Conservation (phyloP, 1,139 yeast genomes). For the Yamadazyma membranifaciens region DNA sequence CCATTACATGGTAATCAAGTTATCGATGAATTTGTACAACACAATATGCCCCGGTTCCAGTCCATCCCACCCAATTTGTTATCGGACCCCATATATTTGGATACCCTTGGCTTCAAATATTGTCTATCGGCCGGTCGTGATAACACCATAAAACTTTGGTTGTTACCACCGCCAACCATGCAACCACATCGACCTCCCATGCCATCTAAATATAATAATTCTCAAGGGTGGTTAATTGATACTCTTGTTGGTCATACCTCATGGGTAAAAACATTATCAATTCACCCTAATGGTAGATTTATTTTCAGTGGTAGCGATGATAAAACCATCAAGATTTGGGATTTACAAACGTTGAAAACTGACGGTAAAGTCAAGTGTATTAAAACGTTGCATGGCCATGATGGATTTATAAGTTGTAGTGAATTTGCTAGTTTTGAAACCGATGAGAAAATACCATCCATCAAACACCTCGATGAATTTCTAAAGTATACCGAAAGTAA, state of each 20-base stretch:
- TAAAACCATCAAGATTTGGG: slow-evolving; percentile 77
- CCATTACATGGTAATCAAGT: slow-evolving; percentile 51
- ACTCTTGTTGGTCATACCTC: slow-evolving; percentile 73
- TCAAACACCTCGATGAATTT: slow-evolving; percentile 12
- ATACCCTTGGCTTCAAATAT: slow-evolving; percentile 56
- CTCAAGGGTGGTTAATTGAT: slow-evolving; percentile 61
- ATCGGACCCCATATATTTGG: slow-evolving; percentile 26
- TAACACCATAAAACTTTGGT: slow-evolving; percentile 74
- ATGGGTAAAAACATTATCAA: slow-evolving; percentile 72
- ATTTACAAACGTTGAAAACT: slow-evolving; percentile 49
- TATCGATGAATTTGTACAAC: slow-evolving; percentile 48
- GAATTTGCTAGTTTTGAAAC: slow-evolving; percentile 51
- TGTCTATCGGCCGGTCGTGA: slow-evolving; percentile 85
- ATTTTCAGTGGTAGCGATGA: slow-evolving; percentile 81
- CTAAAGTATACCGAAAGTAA: slow-evolving; percentile 33
- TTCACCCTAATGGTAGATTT: slow-evolving; percentile 77
- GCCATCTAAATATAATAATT: slow-evolving; percentile 48
- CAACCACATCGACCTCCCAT: slow-evolving; percentile 56
- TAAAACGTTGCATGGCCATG: slow-evolving; percentile 58
- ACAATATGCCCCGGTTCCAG: slow-evolving; percentile 31
- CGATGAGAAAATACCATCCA: slow-evolving; percentile 16
- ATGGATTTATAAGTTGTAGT: slow-evolving; percentile 64
- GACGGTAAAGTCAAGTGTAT: slow-evolving; percentile 45
- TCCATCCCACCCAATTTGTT: slow-evolving; percentile 33
- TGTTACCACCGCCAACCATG: slow-evolving; percentile 59